phyloP scores from a whole-genome alignment of 148 eudicot species.

The Salicornia ramosissima region DNA sequence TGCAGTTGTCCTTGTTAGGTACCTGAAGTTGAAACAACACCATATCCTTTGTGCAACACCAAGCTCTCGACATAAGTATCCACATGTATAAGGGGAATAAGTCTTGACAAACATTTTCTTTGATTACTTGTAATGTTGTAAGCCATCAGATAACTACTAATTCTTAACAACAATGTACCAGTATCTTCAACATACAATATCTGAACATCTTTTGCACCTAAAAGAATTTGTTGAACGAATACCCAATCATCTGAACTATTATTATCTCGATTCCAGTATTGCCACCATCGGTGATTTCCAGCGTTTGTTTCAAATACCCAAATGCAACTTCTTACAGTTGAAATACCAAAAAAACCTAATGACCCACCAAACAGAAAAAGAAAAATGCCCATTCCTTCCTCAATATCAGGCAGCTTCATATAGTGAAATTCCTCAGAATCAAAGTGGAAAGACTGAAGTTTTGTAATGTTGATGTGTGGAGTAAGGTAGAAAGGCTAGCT shows the following conservation, averaged over 20 bases:
- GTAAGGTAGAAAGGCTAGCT: too few relatives aligned
- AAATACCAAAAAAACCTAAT: neutral
- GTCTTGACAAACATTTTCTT: neutral
- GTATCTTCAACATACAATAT: neutral
- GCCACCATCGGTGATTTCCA: neutral
- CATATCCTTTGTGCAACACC: too few relatives aligned
- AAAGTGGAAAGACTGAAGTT: neutral
- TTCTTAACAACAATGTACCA: neutral
- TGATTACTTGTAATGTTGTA: neutral
- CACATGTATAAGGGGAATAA: neutral
- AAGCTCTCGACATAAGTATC: neutral
- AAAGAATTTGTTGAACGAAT: neutral
- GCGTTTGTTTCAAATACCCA: neutral
- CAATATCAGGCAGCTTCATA: neutral
- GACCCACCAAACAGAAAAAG: constrained; percentile 7
- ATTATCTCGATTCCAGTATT: neutral
- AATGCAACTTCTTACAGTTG: neutral
- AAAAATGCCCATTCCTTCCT: neutral
- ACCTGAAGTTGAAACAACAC: too few relatives aligned
- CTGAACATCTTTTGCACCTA: too few relatives aligned
- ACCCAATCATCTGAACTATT: neutral
- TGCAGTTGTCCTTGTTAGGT: too few relatives aligned
- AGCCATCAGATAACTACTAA: neutral
- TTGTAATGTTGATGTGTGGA: too few relatives aligned
- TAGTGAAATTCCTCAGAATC: neutral